Evolutionary conservation across 768 basidiomycete species (phyloP), one percentile per base, ranked within the genome.

Genomic region (Termitomyces heimii): DNA sequence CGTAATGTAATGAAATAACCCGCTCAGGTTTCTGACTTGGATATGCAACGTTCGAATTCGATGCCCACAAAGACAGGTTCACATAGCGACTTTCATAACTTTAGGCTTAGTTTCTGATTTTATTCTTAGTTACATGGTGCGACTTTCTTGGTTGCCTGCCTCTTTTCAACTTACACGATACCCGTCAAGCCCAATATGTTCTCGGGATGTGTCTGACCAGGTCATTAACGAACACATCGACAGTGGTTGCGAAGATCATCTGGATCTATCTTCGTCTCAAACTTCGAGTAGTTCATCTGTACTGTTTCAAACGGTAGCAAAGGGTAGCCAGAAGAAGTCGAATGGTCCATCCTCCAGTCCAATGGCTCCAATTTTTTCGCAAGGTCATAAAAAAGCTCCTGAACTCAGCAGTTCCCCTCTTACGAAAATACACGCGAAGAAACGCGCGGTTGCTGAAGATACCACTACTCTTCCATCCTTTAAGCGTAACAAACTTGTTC

Each of bases 211-310:
- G 22, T 59, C 68, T 24, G 71, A 75, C 45, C 60, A 60, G 43
- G 57, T 66, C 55, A 83, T 85, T 56, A 84, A 84, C 64, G 60
- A 60, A 34, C 83, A 85, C 53, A 67, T 85, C 18, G 83, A 85
- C 61, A 76, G 70, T 39, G 67, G 67, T 42, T 82, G 82, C 52
- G 60, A 60, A n/a, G 59, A 69, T 43, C 57, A 64, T 55, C 42
- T 58, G 4, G 58, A 53, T 13, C 3, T 18, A 54, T 28, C 56
- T 9, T 51, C 65, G 7, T 50, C 61, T 22, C 56, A 60, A 57
- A 24, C 31, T 43, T 62, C 65, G 2, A 51, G 56, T 32, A 55
- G 48, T 29, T 59, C 58, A 9, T 56, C 26, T 24, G 45, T 28
- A n/a, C 39, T 50, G 55, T 62, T 35, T 42, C 59, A 39, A 16